Base-by-base conservation (phyloP, 2,329 filamentous ascomycete genomes). In the Myotisia sp. region DNA sequence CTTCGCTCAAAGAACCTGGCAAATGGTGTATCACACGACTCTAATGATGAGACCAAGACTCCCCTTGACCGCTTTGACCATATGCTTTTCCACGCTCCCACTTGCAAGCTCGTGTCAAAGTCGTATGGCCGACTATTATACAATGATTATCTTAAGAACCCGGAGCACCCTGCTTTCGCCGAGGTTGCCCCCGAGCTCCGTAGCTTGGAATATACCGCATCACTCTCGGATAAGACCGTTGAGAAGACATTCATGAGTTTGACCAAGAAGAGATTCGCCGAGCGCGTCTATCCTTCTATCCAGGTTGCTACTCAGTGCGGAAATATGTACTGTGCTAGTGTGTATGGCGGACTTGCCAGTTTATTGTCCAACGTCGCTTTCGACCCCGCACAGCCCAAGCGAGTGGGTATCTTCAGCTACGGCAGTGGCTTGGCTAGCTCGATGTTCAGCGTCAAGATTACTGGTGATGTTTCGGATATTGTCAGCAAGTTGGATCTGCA, bases 181-280 rank as follows among this genome's bases (percentile, higher is more conserved):
- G 79, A 84, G 44, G 79, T 87, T 23, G 71, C 82, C 34, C 68
- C 76, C 26, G 81, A 86, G 59, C 63, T 87, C 41, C 74, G 76
- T 43, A 78, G 83, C 49, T 68, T 90, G 60, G 76, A 81, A 53
- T 87, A 87, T 60, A 66, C 77, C 52, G 75, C 77, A 61, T 87
- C 82, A 3, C 61, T 90, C 48, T 74, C 72, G 42, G 82, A 90
- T 67, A 86, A 84, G 68, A 70, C 67, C 34, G 71, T 90, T 24
- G 82, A 90, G 68, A 90, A 87, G 74, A 78, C 77, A 42, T 90
- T 90, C 59, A 82, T 90, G 77, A 67, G 55, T 38, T 67, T 87
- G 47, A 77, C 78, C 57, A 87, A 90, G 74, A 86, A 86, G 70
- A 73, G 72, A 48, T 87, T 82, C 63, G 70, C 74, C 53, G 79